Evolutionary conservation across 768 basidiomycete species (phyloP), one percentile per base, ranked within the genome.

Genomic region (Basidioascus undulatus): DNA sequence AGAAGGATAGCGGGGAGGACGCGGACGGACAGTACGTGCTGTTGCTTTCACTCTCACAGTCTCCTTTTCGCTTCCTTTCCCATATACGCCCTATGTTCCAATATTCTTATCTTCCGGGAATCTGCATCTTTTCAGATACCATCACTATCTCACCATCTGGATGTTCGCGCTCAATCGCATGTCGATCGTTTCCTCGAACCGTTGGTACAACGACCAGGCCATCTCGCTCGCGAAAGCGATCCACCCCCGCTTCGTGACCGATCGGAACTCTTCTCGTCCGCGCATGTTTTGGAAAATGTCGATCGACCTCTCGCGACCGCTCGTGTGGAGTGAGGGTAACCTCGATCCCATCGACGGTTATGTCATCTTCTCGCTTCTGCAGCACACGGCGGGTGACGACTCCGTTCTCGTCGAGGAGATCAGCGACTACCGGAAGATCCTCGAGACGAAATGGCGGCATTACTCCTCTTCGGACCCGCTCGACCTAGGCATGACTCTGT

Each of bases 131-230:
- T 21, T 18, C 19, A 21, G 6, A 1, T 40, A 30, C 11, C 49
- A 51, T 43, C 55, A 54, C 41, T 55, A 57, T 37, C 52, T 53
- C 32, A 54, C 52, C 10, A 25, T 57, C 11, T 57, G 53, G 56
- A 58, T 57, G 56, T 56, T 58, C 45, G 57, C 57, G 25, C 50
- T 57, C 26, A 54, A 58, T 41, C 48, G 57, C 19, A 44, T 56
- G 43, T 37, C 48, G 34, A 39, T 46, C 31, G 53, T 49, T 15
- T 39, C 53, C 18, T 41, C 50, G n/a, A 50, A 53, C 26, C 33
- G 35, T 24, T 37, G 32, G 21, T 57, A 55, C 45, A 55, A 56
- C 46, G 49, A 53, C 23, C 47, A 50, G 19, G 53, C 53, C 2
- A 44, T 56, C 42, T 45, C 51, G 36, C 50, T 57, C 21, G 55